Evolutionary conservation across 2,329 filamentous ascomycete genomes (phyloP), one percentile per base, ranked within the genome.

Genomic region (Monascus ruber): DNA sequence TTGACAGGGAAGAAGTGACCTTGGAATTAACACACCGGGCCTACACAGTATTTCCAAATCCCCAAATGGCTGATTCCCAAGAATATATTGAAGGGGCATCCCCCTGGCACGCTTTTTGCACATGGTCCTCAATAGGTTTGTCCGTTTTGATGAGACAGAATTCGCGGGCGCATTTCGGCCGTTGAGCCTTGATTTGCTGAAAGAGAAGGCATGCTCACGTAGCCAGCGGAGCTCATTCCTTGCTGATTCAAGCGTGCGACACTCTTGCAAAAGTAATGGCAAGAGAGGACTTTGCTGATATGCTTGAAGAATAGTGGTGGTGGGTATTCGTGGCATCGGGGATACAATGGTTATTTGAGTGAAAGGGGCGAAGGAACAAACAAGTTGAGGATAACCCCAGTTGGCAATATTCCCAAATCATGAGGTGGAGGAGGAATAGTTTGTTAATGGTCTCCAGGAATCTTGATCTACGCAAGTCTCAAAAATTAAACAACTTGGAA

Each of bases 1-100:
- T 17, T 35, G 24, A 25, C 24, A 35, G 10, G 8, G n/a, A 25
- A 35, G 6, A 2, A 24, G 25, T 17, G 40, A 64, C 62, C 89
- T 75, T 29, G 91, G 91, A 47, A 96, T 94, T 41, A 98, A 67
- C 4, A 96, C 88, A 2, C 85, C 85, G 7, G 70, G 74, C 26
- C 68, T 70, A 55, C 88, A 95, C 39, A 72, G 64, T 34, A 98
- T 82, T 33, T 94, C 82, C 10, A 96, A 64, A 4, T 77, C 66
- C 0, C 88, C 89, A 63, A 98, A 96, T 1, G 83, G 91, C 58
- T 95, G 87, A 4, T 80, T 79, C 3, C 87, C 87, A 1, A 98
- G 67, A 24, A 96, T 72, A 56, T 96, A 96, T 59, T 96, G 91
- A 28, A 98, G 64, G 1, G 91, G 91, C 42, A 79, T 74, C 1